These are phyloP conservation scores for Kodamaea anthophila DNA, from an alignment of 1,139 yeast species.

Conservation along the genomic window DNA sequence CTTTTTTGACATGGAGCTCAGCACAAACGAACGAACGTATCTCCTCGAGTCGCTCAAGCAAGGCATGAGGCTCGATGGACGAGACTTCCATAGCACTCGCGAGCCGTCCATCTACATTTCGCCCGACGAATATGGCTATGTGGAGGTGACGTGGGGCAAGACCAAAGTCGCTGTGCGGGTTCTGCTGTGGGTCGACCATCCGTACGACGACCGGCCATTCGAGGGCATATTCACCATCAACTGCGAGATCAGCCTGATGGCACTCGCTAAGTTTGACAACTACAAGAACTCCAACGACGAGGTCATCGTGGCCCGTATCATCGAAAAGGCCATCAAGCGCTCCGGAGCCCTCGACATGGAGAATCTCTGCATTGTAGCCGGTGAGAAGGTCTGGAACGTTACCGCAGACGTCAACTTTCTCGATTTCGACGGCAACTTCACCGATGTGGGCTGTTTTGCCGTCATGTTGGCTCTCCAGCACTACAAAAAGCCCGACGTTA, in stretches of 20 bases:
- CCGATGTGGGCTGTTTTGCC: slow-evolving; percentile 86
- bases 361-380: slow-evolving; percentile 84
- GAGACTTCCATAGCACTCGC: slow-evolving; percentile 60
- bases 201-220: slow-evolving; percentile 87
- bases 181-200: slow-evolving; percentile 73
- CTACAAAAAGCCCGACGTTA: slow-evolving; percentile 77
- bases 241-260: slow-evolving; percentile 87
- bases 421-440: slow-evolving; percentile 86
- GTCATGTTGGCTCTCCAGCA: slow-evolving; percentile 83
- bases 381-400: slow-evolving; percentile 83
- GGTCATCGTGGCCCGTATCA: slow-evolving; percentile 65
- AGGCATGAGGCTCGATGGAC: slow-evolving; percentile 63
- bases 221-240: slow-evolving; percentile 84
- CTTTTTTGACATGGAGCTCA: slow-evolving; percentile 49
- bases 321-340: slow-evolving; percentile 86
- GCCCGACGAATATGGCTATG: slow-evolving; percentile 66
- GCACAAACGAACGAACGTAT: slow-evolving; percentile 59
- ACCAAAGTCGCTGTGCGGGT: slow-evolving; percentile 64
- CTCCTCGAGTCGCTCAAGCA: slow-evolving; percentile 57
- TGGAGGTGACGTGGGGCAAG: slow-evolving; percentile 67
- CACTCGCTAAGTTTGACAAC: slow-evolving; percentile 76
- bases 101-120: slow-evolving; percentile 60
- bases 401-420: slow-evolving; percentile 86
- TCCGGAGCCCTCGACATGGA: slow-evolving; percentile 90
- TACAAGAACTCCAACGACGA: slow-evolving; percentile 73